Conservation (phyloP, 2,329 filamentous ascomycete species). For the Xylariales sp. region DNA sequence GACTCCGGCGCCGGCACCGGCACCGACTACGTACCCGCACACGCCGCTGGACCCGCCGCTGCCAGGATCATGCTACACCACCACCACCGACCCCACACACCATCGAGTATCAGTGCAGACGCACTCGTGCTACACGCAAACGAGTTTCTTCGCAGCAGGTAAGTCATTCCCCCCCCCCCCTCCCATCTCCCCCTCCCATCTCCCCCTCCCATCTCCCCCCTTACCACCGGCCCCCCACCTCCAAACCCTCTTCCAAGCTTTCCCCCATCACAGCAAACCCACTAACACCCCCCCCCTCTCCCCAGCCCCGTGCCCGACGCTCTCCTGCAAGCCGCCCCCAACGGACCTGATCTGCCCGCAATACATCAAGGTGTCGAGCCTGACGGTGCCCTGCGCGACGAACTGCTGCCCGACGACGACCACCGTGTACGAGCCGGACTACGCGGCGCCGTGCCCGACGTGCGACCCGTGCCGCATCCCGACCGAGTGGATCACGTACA, state of each 20-base stretch:
- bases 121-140: conserved; percentile 45
- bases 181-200: not conserved
- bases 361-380: conserved; percentile 49
- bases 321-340: conserved; percentile 38
- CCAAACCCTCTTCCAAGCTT: no score
- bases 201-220: not conserved
- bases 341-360: conserved; percentile 47
- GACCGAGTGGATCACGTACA: conserved; percentile 47
- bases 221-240: no score
- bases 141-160: conserved; percentile 39
- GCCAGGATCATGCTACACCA: conserved; percentile 45
- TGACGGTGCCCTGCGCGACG: conserved; percentile 52
- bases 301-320: conserved; percentile 45
- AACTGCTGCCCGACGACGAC: conserved; percentile 55
- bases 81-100: conserved; percentile 40
- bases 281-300: not conserved
- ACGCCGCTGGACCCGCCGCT: conserved; percentile 4
- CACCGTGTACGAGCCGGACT: conserved; percentile 39
- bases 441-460: conserved; percentile 41
- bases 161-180: conserved; percentile 11
- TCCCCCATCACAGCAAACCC: not conserved
- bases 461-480: conserved; percentile 46
- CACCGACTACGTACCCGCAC: not conserved
- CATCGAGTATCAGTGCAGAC: conserved; percentile 39
- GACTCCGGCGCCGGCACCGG: not conserved